Conservation (phyloP, 805 yeast genomes). For the Suhomyces sp. region DNA sequence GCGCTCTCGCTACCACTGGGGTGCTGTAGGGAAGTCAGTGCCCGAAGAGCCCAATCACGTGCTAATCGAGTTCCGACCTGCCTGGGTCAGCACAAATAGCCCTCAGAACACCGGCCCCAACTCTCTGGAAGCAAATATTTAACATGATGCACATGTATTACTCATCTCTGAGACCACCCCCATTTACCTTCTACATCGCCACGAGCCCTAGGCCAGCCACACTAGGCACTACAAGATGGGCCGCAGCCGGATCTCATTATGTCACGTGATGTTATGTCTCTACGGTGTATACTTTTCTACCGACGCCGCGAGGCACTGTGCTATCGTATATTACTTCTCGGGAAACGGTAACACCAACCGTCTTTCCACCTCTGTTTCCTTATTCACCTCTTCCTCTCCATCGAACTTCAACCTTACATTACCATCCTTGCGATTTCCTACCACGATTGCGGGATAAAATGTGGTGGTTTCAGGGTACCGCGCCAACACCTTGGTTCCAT, state of each 20-base stretch:
- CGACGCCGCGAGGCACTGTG: not conserved
- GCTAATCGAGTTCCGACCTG: not conserved
- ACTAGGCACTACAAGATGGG: not conserved
- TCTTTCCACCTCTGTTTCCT: slow-evolving; percentile 90
- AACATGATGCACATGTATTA: too few relatives aligned
- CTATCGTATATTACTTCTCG: not conserved
- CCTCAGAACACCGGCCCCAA: not conserved
- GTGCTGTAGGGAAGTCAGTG: not conserved
- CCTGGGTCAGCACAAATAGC: not conserved
- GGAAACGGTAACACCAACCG: slow-evolving; percentile 80
- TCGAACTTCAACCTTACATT: slow-evolving; percentile 80
- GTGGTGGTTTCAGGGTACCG: slow-evolving; percentile 97
- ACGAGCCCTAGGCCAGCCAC: not conserved
- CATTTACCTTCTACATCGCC: not conserved
- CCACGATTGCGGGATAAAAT: slow-evolving; percentile 90
- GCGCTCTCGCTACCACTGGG: not conserved
- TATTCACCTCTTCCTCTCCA: slow-evolving; percentile 95
- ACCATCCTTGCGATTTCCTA: slow-evolving; percentile 71
- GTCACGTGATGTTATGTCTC: not conserved
- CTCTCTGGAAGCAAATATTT: too few relatives aligned
- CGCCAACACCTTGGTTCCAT: slow-evolving; percentile 82
- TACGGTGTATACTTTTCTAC: too few relatives aligned
- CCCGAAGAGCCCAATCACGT: not conserved
- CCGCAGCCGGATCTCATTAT: too few relatives aligned
- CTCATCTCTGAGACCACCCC: too few relatives aligned